Base-by-base conservation (phyloP, 495 filamentous ascomycete genomes). In the Hypoxylon intermedium region DNA sequence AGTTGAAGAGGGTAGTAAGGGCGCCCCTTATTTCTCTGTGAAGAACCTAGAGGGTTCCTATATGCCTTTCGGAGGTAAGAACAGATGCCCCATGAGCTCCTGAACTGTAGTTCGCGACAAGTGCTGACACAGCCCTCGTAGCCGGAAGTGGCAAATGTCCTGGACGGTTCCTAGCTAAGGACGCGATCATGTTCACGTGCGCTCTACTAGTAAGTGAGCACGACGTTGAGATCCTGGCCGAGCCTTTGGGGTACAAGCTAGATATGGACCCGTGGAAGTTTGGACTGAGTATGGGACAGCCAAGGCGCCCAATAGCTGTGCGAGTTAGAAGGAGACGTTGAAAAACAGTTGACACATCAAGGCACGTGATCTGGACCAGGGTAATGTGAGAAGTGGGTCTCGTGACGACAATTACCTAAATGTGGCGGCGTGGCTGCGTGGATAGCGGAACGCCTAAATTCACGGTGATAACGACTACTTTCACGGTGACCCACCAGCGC, bases 141-240 rank as follows among this genome's bases (percentile, higher is more conserved):
- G 45, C 24, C 11, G 45, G 45, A 13, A 19, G 21, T 19, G n/a
- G 13, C 15, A 53, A 64, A 28, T 72, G 68, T 45, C 68, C 70
- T n/a, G 69, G 69, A 15, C 65, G 70, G 6, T 49, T 66, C 46
- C 60, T 71, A 43, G 68, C 69, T 4, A 72, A 71, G 57, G 53
- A 66, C 15, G 49, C 67, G 47, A 68, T 70, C 13, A 4, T 70
- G 5, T 40, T 43, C 15, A 57, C 60, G 6, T 40, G 61, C 15
- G 68, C 56, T 13, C 31, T 63, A 7, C 24, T 70, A 18, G 18
- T 59, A 6, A 49, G 31, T 5, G 31, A 30, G 19, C 65, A 50
- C 50, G 69, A 70, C 15, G 24, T 70, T 23, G 56, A 66, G 44
- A 38, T 72, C 6, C 16, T 33, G 42, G 15, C 18, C 41, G 30